Conservation (phyloP, 208 protist species). For the Acanthamoeba sp. region DNA sequence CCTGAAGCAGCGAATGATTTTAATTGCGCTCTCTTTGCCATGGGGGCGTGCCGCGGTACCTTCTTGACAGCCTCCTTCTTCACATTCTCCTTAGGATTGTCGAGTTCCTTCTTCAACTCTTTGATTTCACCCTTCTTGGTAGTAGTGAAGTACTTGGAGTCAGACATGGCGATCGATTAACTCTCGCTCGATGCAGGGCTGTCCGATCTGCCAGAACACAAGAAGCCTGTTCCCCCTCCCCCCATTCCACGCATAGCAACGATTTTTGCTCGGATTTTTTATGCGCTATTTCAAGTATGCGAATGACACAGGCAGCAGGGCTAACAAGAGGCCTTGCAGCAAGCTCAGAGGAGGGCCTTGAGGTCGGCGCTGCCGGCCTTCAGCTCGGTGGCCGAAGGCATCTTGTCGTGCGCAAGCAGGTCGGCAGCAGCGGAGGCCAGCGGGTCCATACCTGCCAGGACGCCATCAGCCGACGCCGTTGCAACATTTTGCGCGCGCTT, state of each 20-base stretch:
- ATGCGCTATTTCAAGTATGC: too few species aligned
- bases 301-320: too few species aligned
- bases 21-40: not conserved
- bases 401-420: conserved; percentile 42
- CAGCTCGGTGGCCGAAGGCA: conserved; percentile 50
- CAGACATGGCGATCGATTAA: conserved; percentile 9
- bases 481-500: not conserved
- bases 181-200: not conserved
- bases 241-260: not conserved
- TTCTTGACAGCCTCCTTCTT: conserved; percentile 97
- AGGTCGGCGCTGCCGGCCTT: conserved; percentile 38
- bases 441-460: conserved; percentile 56
- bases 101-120: conserved; percentile 93
- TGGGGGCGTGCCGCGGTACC: conserved; percentile 80
- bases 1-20: not conserved
- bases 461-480: not conserved
- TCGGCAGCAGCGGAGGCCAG: not conserved
- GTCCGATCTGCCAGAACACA: not conserved
- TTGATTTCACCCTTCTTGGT: conserved; percentile 89
- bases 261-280: too few species aligned
- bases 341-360: conserved; percentile 56
- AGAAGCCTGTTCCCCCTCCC: too few species aligned
- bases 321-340: too few species aligned
- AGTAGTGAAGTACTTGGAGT: conserved; percentile 62
- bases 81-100: conserved; percentile 91